Conservation (phyloP, 2,329 filamentous ascomycete species). For the Neonectria sp. region DNA sequence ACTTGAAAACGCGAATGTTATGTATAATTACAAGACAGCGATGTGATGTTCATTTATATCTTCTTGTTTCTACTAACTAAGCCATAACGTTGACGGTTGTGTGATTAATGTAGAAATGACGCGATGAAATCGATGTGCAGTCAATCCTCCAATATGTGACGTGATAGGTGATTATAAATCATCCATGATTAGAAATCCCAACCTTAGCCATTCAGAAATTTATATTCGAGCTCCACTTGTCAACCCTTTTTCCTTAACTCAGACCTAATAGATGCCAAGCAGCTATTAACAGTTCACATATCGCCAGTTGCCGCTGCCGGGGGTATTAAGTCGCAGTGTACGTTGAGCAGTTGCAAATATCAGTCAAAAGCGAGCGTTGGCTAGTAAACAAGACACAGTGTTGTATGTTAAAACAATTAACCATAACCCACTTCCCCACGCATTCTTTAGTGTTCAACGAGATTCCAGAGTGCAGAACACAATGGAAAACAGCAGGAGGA, state of each 20-base stretch:
- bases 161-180: background rate
- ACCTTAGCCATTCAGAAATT: background rate
- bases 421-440: no score
- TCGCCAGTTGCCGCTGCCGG: fast-evolving
- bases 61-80: background rate
- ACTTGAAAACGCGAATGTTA: background rate
- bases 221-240: background rate
- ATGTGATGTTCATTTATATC: background rate
- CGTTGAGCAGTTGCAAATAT: background rate
- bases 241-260: background rate
- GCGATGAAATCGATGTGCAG: background rate
- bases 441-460: no score
- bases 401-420: no score
- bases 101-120: background rate
- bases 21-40: background rate
- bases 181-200: background rate
- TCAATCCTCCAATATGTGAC: background rate
- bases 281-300: background rate
- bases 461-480: no score
- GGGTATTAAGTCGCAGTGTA: background rate
- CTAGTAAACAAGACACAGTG: no score
- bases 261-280: background rate
- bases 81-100: background rate
- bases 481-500: no score
- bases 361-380: background rate